Percentiles rank a stretch among this genome's conserved stretches.
Conservation (phyloP, 106 monocot species). For the Agapanthus africanus region DNA sequence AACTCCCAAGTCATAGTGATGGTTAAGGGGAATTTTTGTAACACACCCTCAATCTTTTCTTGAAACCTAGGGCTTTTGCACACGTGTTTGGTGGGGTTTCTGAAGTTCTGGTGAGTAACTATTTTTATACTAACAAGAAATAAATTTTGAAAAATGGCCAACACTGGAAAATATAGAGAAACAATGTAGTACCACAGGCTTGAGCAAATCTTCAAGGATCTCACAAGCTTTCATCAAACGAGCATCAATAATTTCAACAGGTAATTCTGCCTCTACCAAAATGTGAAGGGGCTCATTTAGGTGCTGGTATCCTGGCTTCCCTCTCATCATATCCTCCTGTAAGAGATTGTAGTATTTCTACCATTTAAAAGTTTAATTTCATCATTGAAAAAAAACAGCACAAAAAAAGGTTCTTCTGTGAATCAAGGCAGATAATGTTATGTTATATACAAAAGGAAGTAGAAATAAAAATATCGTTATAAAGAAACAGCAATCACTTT, state of each 20-base stretch:
- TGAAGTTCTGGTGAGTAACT: too few relatives aligned
- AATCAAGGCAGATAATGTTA: background rate
- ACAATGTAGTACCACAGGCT: slow-evolving; percentile 43
- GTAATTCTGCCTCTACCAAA: slow-evolving; percentile 54
- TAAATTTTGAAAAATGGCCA: background rate
- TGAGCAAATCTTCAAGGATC: slow-evolving; percentile 50
- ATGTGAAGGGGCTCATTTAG: slow-evolving; percentile 59
- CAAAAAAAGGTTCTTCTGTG: background rate
- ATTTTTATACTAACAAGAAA: too few relatives aligned
- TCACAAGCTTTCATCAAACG: slow-evolving; percentile 46
- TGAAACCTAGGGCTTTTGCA: too few relatives aligned
- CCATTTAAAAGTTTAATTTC: background rate
- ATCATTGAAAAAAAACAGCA: background rate
- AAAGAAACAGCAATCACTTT: too few relatives aligned
- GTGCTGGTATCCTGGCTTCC: slow-evolving; percentile 62
- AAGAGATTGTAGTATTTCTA: background rate
- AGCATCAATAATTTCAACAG: slow-evolving; percentile 46
- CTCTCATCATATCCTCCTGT: slow-evolving; percentile 58
- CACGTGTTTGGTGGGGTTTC: background rate
- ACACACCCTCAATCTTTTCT: too few relatives aligned
- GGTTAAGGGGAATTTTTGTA: too few relatives aligned
- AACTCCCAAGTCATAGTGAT: too few relatives aligned
- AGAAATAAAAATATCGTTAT: background rate
- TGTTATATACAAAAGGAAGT: background rate
- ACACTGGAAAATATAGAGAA: background rate